Percentiles rank a stretch among this genome's conserved stretches.
Evolutionary conservation across 192 early-diverging fungal genomes (phyloP).

Genomic region (Anaeromyces robustus): DNA sequence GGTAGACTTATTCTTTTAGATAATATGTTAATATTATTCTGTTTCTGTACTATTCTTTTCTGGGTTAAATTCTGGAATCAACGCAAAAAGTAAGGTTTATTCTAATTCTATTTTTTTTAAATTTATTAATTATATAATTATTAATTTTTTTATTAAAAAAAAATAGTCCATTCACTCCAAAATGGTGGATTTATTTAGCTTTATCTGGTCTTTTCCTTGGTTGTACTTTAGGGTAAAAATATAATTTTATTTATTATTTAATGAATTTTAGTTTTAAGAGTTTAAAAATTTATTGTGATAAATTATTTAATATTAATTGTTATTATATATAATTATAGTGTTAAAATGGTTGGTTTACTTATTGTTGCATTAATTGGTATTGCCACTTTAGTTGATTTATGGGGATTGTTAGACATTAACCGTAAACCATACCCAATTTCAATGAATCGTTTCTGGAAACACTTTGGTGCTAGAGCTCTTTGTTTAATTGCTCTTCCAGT

Average conservation of each 20-base stretch:
- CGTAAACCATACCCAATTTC: conserved; percentile 22
- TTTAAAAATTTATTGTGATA: too few species aligned
- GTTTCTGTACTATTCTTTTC: conserved; percentile 62
- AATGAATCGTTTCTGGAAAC: conserved; percentile 47
- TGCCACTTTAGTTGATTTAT: conserved; percentile 73
- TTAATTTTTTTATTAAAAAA: not conserved
- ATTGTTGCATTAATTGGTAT: conserved; percentile 68
- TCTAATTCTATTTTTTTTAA: conserved; percentile 10
- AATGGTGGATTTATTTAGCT: conserved; percentile 81
- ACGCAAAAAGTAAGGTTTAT: conserved; percentile 15
- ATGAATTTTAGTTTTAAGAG: too few species aligned
- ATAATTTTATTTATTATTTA: too few species aligned
- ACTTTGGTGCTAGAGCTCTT: conserved; percentile 72
- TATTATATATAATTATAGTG: conserved; percentile 31
- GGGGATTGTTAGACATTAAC: conserved; percentile 75
- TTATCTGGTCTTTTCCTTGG: conserved; percentile 67
- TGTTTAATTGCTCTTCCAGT: conserved; percentile 71
- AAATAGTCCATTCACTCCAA: conserved; percentile 46
- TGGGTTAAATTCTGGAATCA: conserved; percentile 79
- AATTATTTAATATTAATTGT: too few species aligned
- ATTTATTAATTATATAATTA: conserved; percentile 6
- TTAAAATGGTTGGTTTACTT: conserved; percentile 94
- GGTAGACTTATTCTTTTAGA: conserved; percentile 87
- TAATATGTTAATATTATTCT: conserved; percentile 83
- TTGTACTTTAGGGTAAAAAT: conserved; percentile 43